Evolutionary conservation across 2,329 filamentous ascomycete genomes (phyloP), one percentile per base, ranked within the genome.

Genomic region (Penicillium vulpinum): DNA sequence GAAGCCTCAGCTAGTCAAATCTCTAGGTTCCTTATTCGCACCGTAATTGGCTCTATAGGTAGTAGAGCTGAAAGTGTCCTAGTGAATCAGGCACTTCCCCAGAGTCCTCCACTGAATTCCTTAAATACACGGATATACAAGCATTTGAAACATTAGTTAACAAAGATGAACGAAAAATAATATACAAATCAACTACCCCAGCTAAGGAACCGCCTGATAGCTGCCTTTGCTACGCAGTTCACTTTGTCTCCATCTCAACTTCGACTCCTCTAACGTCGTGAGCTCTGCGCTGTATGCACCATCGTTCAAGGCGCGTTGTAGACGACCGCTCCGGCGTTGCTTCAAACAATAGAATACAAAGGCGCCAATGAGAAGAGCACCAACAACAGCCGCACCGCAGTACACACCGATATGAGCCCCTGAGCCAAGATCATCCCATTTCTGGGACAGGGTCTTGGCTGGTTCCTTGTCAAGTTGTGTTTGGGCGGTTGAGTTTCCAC

Each of bases 341-440:
- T 59, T 59, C 11, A 33, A 3, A 26, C 58, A 62, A 45, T 33
- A 62, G 38, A 56, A 56, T 21, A 36, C 11, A 6, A 58, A 56
- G 13, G 9, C 55, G n/a, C 39, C 55, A 16, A 58, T 21, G 6
- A 47, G 24, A 16, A 57, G 41, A 11, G 56, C 54, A 21, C 45
- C 60, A 16, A 22, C 56, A 13, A 52, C 56, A 2, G 26, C 45
- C 7, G 41, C 56, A 29, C 39, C 58, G 24, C 38, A 36, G 15
- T 62, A 62, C 3, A 62, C 46, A 13, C 60, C 60, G 18, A 62
- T 54, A 29, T 62, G 60, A 7, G 56, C 60, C 8, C 58, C 55
- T 3, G 26, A 9, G 8, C 41, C 40, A 11, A 62, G 49, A 29
- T 54, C 60, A 21, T 56, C 46, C 60, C 60, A 62, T 33, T 62